phyloP scores from a whole-genome alignment of 257 asterid genomes.

The Solanum sejunctum region DNA sequence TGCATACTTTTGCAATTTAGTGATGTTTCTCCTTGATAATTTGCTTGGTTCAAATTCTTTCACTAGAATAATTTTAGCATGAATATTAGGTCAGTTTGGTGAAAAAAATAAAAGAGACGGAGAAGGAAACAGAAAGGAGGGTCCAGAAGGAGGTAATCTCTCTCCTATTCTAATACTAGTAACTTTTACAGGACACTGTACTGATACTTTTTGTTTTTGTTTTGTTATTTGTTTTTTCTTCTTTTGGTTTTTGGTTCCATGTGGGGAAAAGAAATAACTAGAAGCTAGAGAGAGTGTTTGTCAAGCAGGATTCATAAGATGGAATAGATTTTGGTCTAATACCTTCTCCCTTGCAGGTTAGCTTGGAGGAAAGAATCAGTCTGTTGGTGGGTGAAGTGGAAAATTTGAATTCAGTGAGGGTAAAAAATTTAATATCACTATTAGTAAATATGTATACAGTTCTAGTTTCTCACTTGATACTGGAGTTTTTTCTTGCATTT shows the following conservation, averaged over 20 bases:
- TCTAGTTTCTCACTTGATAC: background rate
- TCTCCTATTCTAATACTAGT: slow-evolving; percentile 1
- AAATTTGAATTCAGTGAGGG: slow-evolving; percentile 26
- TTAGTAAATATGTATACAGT: background rate
- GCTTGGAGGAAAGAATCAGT: slow-evolving; percentile 29
- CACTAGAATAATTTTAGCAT: background rate
- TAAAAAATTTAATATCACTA: slow-evolving; percentile 2
- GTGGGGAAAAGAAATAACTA: background rate
- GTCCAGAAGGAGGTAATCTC: slow-evolving; percentile 45
- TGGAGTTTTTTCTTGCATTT: background rate
- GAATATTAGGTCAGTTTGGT: slow-evolving; percentile 42
- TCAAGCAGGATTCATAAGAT: background rate
- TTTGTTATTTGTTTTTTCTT: background rate
- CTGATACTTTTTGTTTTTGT: background rate
- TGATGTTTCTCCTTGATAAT: background rate
- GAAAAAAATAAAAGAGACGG: slow-evolving; percentile 48
- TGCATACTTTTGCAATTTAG: background rate
- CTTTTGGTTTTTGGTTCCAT: background rate
- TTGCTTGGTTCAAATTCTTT: background rate
- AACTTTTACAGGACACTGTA: background rate
- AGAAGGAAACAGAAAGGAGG: slow-evolving; percentile 44
- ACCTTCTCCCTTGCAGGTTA: slow-evolving; percentile 30
- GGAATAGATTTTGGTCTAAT: background rate
- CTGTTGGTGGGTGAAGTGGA: slow-evolving; percentile 33
- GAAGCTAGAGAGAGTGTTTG: background rate